These are phyloP conservation scores for Rubia balearica DNA, from an alignment of 305 asterid species.

Conservation along the genomic window DNA sequence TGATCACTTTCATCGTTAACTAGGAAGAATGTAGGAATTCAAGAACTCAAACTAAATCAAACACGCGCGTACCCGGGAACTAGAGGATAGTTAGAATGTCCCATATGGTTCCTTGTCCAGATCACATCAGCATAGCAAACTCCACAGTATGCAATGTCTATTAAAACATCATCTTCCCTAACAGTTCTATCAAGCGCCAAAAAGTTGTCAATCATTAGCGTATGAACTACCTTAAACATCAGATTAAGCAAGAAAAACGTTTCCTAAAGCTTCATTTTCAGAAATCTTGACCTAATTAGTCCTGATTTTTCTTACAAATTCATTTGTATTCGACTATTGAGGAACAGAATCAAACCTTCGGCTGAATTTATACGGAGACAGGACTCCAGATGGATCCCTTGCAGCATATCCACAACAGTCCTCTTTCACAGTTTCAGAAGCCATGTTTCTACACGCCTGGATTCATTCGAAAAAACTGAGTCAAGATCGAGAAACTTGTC, in stretches of 20 bases:
- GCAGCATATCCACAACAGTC: constrained; percentile 83
- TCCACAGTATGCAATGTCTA: constrained; percentile 66
- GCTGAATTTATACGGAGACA: constrained; percentile 60
- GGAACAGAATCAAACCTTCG: constrained; percentile 45
- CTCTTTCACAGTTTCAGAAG: constrained; percentile 18
- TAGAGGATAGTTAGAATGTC: constrained; percentile 71
- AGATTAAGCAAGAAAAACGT: not conserved
- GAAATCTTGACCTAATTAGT: not conserved
- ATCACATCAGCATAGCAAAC: constrained; percentile 82
- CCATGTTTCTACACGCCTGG: constrained; percentile 6
- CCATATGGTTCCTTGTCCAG: constrained; percentile 62
- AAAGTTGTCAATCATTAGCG: constrained; percentile 23
- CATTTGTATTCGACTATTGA: not conserved
- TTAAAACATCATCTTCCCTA: constrained; percentile 60
- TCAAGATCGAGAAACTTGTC: not conserved
- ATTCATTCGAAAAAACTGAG: not conserved
- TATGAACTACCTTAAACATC: not conserved
- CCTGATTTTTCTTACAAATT: not conserved
- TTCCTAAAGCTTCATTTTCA: not conserved
- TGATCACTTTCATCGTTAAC: constrained; percentile 2
- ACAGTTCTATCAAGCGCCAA: constrained; percentile 34
- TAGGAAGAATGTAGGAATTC: not conserved
- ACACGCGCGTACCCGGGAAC: constrained; percentile 73
- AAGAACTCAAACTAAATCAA: not conserved
- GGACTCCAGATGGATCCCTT: constrained; percentile 62